These are phyloP conservation scores for Chlorella vulgaris DNA, from an alignment of 139 green algal genomes.

Conservation along the genomic window DNA sequence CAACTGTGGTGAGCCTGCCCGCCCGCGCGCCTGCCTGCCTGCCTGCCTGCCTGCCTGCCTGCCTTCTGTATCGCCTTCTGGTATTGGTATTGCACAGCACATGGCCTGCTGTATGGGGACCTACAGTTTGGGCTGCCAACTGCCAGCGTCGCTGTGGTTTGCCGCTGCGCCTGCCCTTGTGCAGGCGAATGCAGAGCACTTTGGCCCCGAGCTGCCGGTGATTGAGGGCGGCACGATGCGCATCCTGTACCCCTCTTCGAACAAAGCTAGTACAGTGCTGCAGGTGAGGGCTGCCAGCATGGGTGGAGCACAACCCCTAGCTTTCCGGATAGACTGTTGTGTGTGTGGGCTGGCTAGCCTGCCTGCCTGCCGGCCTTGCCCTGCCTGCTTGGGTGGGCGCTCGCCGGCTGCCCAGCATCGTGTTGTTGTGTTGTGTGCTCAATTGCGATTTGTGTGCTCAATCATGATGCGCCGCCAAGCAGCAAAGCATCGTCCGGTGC, in stretches of 20 bases:
- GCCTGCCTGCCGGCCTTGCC: too few species aligned
- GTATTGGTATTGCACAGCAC: background rate
- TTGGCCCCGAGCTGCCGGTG: conserved; percentile 77
- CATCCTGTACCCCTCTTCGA: conserved; percentile 82
- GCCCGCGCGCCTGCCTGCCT: too few species aligned
- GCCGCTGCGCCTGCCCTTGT: background rate
- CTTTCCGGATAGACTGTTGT: too few species aligned
- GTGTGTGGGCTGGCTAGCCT: too few species aligned
- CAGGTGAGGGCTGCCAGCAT: background rate
- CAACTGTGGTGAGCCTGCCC: conserved; percentile 33
- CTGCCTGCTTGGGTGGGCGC: too few species aligned
- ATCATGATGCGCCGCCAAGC: too few species aligned
- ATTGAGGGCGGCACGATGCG: conserved; percentile 51
- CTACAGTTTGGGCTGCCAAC: background rate
- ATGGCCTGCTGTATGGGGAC: background rate
- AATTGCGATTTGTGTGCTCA: too few species aligned
- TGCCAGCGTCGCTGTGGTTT: background rate
- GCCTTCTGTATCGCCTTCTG: background rate
- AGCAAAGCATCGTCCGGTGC: too few species aligned
- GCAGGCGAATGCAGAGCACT: conserved; percentile 74
- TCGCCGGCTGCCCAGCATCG: too few species aligned
- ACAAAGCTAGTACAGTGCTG: conserved; percentile 47
- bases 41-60: too few species aligned
- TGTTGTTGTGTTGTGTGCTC: too few species aligned
- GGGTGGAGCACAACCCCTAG: background rate